A percentile compares a stretch with the other conserved stretches of the same genome.
Evolutionary conservation across 2,329 filamentous ascomycete genomes (phyloP).

Genomic region (Diaporthe amygdali): DNA sequence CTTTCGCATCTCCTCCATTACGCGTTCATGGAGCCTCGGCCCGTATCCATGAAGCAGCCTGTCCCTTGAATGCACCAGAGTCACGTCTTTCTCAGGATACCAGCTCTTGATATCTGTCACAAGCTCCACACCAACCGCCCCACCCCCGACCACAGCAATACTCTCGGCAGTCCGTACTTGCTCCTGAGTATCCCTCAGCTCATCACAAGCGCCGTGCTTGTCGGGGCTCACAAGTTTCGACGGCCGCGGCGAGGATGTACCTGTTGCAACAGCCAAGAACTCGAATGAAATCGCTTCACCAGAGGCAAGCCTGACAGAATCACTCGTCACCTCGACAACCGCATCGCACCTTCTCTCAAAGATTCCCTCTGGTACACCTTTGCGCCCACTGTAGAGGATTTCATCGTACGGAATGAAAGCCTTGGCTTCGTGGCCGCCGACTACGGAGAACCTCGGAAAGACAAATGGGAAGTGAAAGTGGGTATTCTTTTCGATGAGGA

Average conservation of each 20-base stretch:
- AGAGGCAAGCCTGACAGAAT: constrained; percentile 44
- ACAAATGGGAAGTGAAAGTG: constrained; percentile 68
- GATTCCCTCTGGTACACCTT: constrained; percentile 33
- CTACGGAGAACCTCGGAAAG: constrained; percentile 63
- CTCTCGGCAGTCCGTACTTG: constrained; percentile 46
- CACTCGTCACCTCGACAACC: constrained; percentile 43
- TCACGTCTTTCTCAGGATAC: constrained; percentile 61
- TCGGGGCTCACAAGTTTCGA: constrained; percentile 50
- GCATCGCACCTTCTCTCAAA: constrained; percentile 31
- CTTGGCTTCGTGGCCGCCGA: constrained; percentile 60
- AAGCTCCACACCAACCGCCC: constrained; percentile 66
- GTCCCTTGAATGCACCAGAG: constrained; percentile 61
- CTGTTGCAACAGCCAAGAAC: constrained; percentile 63
- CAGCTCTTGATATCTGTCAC: constrained; percentile 62
- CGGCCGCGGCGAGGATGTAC: constrained; percentile 51
- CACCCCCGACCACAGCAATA: constrained; percentile 61
- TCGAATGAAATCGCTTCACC: constrained; percentile 56
- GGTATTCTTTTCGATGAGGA: constrained; percentile 63
- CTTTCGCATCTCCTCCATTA: constrained; percentile 46
- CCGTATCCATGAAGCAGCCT: constrained; percentile 59
- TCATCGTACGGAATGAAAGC: constrained; percentile 65
- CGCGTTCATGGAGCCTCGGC: constrained; percentile 43
- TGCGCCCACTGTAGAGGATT: constrained; percentile 35
- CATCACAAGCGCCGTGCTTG: constrained; percentile 47
- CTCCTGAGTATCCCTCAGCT: constrained; percentile 51